phyloP scores from a whole-genome alignment of 2,329 filamentous ascomycete species.

The Onygena corvina region DNA sequence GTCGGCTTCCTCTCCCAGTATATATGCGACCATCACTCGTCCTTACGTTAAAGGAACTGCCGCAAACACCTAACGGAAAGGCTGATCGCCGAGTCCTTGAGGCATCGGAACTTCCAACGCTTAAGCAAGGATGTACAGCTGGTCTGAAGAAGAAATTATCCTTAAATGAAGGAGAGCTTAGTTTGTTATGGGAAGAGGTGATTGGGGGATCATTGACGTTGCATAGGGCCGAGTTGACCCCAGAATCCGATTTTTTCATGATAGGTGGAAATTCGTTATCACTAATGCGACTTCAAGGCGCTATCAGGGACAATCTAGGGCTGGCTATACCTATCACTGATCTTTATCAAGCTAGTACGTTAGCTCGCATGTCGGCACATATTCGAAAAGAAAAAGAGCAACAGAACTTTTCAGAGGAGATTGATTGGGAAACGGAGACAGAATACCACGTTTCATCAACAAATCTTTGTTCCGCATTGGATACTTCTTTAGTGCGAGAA shows the following conservation, averaged over 20 bases:
- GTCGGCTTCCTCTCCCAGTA: slow-evolving; percentile 8
- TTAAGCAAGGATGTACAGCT: too few relatives aligned
- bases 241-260: slow-evolving; percentile 17
- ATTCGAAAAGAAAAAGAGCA: not conserved
- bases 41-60: slow-evolving; percentile 7
- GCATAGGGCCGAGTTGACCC: not conserved
- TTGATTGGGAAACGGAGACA: not conserved
- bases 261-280: slow-evolving; percentile 24
- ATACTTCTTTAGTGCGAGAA: too few relatives aligned
- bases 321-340: slow-evolving; percentile 24
- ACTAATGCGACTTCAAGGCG: slow-evolving; percentile 24
- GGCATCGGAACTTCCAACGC: not conserved
- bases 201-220: not conserved
- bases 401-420: not conserved
- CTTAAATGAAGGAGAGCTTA: not conserved
- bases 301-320: slow-evolving; percentile 25
- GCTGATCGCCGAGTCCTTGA: slow-evolving; percentile 2
- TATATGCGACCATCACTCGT: slow-evolving; percentile 11
- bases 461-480: too few relatives aligned
- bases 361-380: slow-evolving; percentile 16
- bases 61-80: slow-evolving; percentile 9
- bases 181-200: slow-evolving; percentile 6
- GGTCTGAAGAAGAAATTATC: not conserved
- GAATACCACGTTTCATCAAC: too few relatives aligned
- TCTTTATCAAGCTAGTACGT: slow-evolving; percentile 29